Evolutionary conservation across 306 rosid genomes (phyloP), one percentile per base, ranked within the genome.

Genomic region (Pyrus bretschneideri): DNA sequence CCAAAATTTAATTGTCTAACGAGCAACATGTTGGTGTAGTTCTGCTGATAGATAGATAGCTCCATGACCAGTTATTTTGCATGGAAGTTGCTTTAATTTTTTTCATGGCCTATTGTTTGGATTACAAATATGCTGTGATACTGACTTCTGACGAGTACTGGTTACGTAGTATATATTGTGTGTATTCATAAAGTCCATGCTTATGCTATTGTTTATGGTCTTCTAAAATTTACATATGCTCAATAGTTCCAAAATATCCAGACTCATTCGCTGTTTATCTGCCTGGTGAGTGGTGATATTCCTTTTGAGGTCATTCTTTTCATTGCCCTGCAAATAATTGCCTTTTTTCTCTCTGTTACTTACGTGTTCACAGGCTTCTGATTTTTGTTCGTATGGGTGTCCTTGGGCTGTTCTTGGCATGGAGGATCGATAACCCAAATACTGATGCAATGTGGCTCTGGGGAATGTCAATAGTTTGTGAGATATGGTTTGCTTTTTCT

Each of bases 401-500:
- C 64, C 86, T 94, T 25, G 96, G 78, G 15, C 82, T 94, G 69
- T 94, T 94, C 78, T 74, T 94, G 82, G 61, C 79, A n/a, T 94
- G 98, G 98, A 86, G 98, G 84, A 74, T 94, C 17, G 74, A 76
- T 9, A 52, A 94, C 82, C 86, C 87, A 70, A 94, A 94, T 57
- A 80, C 67, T 21, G 97, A 94, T 77, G 97, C 98, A 78, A 58
- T 90, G 4, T 94, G 98, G 98, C 88, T 94, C 7, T 94, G 98
- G 98, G 97, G 94, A 11, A 91, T 94, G 98, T 94, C 96, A 38
- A 84, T 94, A 19, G 97, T 94, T 73, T 94, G 98, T 76, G 98
- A 94, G 86, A 68, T 94, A 76, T 94, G 98, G 98, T 94, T 94
- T 86, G 98, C 98, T 63, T 90, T 94, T 75, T 94, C 98, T 40